Evolutionary conservation across 192 early-diverging fungal species (phyloP).

Genomic region (Thamnidium elegans): DNA sequence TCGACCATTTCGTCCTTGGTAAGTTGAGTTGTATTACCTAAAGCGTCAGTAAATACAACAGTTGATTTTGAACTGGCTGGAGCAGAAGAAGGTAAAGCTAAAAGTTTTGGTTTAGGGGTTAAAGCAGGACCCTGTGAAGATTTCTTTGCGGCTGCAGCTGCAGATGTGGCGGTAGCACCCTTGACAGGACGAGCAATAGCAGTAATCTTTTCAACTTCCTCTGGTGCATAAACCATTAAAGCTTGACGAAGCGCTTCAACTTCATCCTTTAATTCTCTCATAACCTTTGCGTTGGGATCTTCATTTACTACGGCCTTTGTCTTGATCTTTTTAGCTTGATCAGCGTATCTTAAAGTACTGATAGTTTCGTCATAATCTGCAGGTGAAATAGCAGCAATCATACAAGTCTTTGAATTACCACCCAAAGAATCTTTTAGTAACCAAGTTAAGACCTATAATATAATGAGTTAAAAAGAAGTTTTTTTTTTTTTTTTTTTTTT

Average conservation of each 20-base stretch:
- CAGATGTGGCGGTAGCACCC: not conserved
- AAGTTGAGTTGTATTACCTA: constrained; percentile 40
- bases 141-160: not conserved
- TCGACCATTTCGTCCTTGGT: constrained; percentile 64
- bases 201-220: constrained; percentile 29
- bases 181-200: constrained; percentile 6
- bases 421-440: constrained; percentile 80
- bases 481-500: not conserved
- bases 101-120: not conserved
- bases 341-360: constrained; percentile 85
- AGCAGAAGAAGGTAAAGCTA: not conserved
- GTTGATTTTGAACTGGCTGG: constrained; percentile 12
- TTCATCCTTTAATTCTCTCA: constrained; percentile 84
- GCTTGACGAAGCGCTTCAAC: constrained; percentile 60
- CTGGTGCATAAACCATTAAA: constrained; percentile 43
- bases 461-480: not conserved
- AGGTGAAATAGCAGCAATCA: constrained; percentile 79
- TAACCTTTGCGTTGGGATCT: constrained; percentile 72
- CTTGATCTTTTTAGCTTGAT: constrained; percentile 88
- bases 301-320: constrained; percentile 92
- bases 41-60: constrained; percentile 41
- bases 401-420: constrained; percentile 80
- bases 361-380: constrained; percentile 75
- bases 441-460: constrained; percentile 69
- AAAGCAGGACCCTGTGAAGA: no score